Conservation (phyloP, 768 basidiomycete genomes). For the Phlegmacium glaucopus region DNA sequence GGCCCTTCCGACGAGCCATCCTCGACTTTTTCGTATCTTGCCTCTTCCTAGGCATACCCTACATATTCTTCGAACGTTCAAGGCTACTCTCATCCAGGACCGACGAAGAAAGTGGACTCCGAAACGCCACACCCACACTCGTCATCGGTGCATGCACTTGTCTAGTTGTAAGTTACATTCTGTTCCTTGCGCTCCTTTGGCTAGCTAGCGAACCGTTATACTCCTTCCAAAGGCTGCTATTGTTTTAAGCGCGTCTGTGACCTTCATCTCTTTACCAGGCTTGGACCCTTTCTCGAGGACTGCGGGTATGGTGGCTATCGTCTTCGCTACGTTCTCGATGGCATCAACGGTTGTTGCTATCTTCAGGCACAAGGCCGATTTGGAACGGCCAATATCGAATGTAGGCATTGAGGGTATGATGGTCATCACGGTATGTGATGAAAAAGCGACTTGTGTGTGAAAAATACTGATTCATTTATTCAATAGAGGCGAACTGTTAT, state of each 20-base stretch:
- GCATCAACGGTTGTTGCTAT: conserved; percentile 65
- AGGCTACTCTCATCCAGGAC: conserved; percentile 32
- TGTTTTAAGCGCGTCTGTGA: conserved; percentile 77
- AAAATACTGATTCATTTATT: background rate
- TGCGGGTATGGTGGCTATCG: conserved; percentile 62
- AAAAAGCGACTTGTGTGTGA: no score
- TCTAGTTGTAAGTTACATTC: conserved; percentile 48
- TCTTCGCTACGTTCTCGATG: conserved; percentile 70
- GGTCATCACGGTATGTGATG: conserved; percentile 39
- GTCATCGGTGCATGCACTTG: conserved; percentile 64
- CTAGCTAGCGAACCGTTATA: no score
- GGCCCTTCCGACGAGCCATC: conserved; percentile 45
- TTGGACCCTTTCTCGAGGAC: conserved; percentile 61
- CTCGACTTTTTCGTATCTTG: conserved; percentile 58
- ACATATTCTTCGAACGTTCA: conserved; percentile 60
- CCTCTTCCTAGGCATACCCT: conserved; percentile 77
- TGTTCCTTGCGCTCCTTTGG: conserved; percentile 9
- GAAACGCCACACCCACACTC: conserved; percentile 53
- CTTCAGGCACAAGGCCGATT: conserved; percentile 65
- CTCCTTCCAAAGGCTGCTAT: conserved; percentile 82
- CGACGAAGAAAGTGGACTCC: conserved; percentile 57
- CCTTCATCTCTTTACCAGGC: conserved; percentile 76
- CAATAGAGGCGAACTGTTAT: conserved; percentile 56
- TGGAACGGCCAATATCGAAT: conserved; percentile 47
- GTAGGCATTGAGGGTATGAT: conserved; percentile 57